Evolutionary conservation across 345 rosid genomes (phyloP), one percentile per base, ranked within the genome.

Genomic region (Cochlearia excelsa): DNA sequence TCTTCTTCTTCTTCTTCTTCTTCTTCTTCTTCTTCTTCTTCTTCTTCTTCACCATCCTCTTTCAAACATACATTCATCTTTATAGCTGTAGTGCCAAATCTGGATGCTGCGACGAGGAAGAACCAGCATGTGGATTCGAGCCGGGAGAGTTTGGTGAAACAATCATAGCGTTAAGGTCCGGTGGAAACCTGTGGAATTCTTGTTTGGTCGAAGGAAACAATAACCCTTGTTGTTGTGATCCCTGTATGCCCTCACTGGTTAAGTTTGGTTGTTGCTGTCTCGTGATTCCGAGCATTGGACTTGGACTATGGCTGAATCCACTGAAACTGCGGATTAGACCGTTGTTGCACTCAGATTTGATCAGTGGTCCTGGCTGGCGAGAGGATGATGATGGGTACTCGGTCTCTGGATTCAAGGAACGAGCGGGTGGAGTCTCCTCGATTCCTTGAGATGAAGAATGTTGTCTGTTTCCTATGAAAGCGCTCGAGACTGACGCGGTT

Each of bases 81-180:
- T 71, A 92, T 7, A 92, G 90, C 79, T 92, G 98, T 59, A 92
- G 76, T 46, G 87, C 97, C 74, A 89, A 77, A 78, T 89, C 95
- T 0, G 94, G 97, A 64, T 84, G 88, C 73, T 74, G 86, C 1
- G 85, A 77, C 7, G 97, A 81, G 55, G 86, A 76, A 9, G 99
- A 83, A 67, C 83, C 81, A 26, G 83, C 71, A 65, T 81, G 84
- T 66, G 63, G 51, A 45, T 75, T 80, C 1, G 93, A 74, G 77
- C 80, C 78, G 2, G 85, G 86, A 7, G 97, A 85, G 61, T 78
- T 75, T 44, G 82, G 90, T 16, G 76, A 65, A 63, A 79, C 78
- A 58, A 84, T 78, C 59, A 90, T 77, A n/a, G 73, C 78, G 62
- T 88, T 88, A 58, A 73, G 73, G 64, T 88, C 92, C 0, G 85